Conservation (phyloP, 257 asterid species). For the Avicennia marina region DNA sequence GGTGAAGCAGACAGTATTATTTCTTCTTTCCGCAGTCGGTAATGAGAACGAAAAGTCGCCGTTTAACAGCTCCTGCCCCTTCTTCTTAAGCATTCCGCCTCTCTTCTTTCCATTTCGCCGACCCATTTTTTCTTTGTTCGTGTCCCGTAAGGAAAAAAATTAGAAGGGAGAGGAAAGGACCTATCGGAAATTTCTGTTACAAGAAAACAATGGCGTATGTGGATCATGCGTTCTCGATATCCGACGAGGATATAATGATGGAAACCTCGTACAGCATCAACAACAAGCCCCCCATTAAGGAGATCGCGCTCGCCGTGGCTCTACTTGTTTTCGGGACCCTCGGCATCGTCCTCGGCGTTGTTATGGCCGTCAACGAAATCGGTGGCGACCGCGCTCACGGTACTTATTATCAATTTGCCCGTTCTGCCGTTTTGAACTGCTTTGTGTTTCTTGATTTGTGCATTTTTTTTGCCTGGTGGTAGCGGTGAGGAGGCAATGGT, state of each 20-base stretch:
- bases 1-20: no score
- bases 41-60: slow-evolving; percentile 2
- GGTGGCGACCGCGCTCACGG: slow-evolving; percentile 98
- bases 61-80: slow-evolving; percentile 5
- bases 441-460: no score
- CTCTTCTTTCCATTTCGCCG: background rate
- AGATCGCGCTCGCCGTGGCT: slow-evolving; percentile 88
- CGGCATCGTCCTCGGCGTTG: slow-evolving; percentile 61
- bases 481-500: no score
- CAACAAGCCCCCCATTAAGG: slow-evolving; percentile 88
- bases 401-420: slow-evolving; percentile 12
- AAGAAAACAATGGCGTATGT: slow-evolving; percentile 69
- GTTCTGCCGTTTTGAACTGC: no score
- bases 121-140: background rate
- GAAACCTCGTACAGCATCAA: slow-evolving; percentile 62
- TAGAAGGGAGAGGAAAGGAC: background rate
- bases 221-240: slow-evolving; percentile 94
- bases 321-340: slow-evolving; percentile 82
- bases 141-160: background rate
- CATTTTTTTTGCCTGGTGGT: no score
- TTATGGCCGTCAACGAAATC: slow-evolving; percentile 77
- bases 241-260: slow-evolving; percentile 97
- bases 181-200: background rate
- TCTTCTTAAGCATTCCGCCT: slow-evolving; percentile 19
- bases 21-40: no score